Evolutionary conservation across 2,329 filamentous ascomycete genomes (phyloP), one percentile per base, ranked within the genome.

Genomic region (Sporothrix inflata): DNA sequence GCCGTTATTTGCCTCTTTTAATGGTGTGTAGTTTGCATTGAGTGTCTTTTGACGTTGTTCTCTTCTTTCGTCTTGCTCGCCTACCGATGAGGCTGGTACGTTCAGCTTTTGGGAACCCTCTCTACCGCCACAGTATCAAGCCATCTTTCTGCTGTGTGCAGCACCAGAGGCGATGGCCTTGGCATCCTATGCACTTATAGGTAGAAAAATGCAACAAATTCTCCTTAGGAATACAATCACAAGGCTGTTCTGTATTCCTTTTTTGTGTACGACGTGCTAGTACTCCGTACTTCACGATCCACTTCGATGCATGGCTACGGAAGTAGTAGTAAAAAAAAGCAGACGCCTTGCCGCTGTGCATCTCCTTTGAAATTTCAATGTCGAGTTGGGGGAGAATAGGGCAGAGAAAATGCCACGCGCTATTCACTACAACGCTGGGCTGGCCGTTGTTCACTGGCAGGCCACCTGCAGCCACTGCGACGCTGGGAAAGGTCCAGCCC

Each of bases 401-500:
- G 12, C 6, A 45, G 1, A 47, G 9, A 47, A 61, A n/a, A 30
- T 21, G 53, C 21, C 40, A 45, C 24, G 21, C 21, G 21, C 3
- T 27, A 21, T 11, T 49, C 9, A 34, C 42, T 67, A 42, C 42
- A 51, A 34, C 16, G 19, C 24, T 49, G 8, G 16, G 51, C 51
- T n/a, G n/a, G n/a, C n/a, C n/a, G n/a, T n/a, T n/a, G n/a, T n/a
- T n/a, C 38, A 30, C 16, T 12, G n/a, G 9, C 12, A 5, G 40
- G 34, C 49, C 49, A 24, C 49, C 8, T 21, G n/a, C 45, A 19
- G 45, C 45, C n/a, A 24, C 47, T 51, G 45, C 27, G 49, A 38
- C 65, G 30, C 27, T 53, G 30, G 30, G 34, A 34, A 42, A 24
- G 53, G 79, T 77, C 80, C 81, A 83, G 81, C 82, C 77, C 78